Conservation (phyloP, 2,329 filamentous ascomycete species). For the Alternaria conjuncta region DNA sequence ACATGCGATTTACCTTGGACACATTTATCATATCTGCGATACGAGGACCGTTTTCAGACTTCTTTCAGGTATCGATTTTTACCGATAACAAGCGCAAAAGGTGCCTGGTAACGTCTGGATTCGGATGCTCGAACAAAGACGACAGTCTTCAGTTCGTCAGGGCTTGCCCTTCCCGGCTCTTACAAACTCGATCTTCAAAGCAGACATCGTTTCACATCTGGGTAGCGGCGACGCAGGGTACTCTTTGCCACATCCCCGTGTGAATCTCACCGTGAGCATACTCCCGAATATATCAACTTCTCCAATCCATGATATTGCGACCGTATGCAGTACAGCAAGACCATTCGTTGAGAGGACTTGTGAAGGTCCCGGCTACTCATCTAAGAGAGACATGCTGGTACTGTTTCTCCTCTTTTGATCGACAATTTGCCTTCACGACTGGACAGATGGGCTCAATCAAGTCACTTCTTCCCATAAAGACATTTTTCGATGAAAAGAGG, state of each 20-base stretch:
- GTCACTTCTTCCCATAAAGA: no score
- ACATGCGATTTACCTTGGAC: background rate
- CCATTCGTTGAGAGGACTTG: background rate
- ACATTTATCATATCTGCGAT: background rate
- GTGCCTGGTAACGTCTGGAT: background rate
- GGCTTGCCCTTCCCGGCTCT: background rate
- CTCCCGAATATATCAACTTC: background rate
- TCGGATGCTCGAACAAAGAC: background rate
- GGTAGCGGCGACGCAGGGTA: background rate
- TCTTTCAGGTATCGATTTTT: background rate
- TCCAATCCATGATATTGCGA: background rate
- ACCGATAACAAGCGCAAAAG: background rate
- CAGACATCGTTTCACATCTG: background rate
- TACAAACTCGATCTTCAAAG: background rate
- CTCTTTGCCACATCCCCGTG: background rate
- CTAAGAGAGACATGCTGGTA: background rate
- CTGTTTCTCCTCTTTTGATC: background rate
- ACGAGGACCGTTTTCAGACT: background rate
- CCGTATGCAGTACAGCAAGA: background rate
- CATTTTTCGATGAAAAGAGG: no score
- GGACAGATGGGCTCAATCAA: no score
- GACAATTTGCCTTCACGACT: background rate
- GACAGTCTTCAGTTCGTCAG: background rate
- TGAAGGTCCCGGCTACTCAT: background rate
- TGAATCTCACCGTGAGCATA: fast-evolving